Base-by-base conservation (phyloP, 768 basidiomycete species). In the Kockovaella imperatae region DNA sequence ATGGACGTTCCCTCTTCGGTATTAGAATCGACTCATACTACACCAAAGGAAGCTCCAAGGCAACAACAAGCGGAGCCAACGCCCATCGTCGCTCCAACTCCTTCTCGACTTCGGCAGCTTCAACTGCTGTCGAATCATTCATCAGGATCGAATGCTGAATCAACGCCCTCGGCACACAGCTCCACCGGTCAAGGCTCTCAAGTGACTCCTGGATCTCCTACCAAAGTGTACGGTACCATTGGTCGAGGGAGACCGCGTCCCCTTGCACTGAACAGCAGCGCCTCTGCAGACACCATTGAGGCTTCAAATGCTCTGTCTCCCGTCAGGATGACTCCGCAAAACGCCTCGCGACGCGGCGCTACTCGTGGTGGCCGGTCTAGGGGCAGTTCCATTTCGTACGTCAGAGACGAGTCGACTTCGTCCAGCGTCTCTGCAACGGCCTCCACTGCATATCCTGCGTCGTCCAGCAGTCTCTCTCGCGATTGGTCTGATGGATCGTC, bases 211-310 rank as follows among this genome's bases (percentile, higher is more conserved):
- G 35, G 25, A 7, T 57, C 55, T 7, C 60, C 64, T 1, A 57
- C 59, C 2, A 66, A 60, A 41, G 56, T 42, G 4, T 62, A 63
- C 36, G 64, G 61, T 5, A 41, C 58, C 13, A 66, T 66, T 13
- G 64, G 64, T 13, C 56, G 61, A 2, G 64, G 64, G 18, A 46
- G 64, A 29, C 64, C 64, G 26, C 52, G 55, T n/a, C 64, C 64
- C 6, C 42, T 62, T 4, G 49, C 60, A n/a, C n/a, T n/a, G n/a
- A n/a, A n/a, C n/a, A n/a, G n/a, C 17, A 56, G 54, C 14, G 35
- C 55, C 30, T 20, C 36, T 10, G 8, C 36, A 20, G 21, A 38
- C 18, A 20, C 21, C 18, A 14, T 38, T 20, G 11, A 45, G n/a
- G 23, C 5, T 36, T 49, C 62, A 1, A 52, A n/a, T n/a, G n/a